Conservation (phyloP, 257 asterid genomes). For the Lithospermum erythrorhizon region DNA sequence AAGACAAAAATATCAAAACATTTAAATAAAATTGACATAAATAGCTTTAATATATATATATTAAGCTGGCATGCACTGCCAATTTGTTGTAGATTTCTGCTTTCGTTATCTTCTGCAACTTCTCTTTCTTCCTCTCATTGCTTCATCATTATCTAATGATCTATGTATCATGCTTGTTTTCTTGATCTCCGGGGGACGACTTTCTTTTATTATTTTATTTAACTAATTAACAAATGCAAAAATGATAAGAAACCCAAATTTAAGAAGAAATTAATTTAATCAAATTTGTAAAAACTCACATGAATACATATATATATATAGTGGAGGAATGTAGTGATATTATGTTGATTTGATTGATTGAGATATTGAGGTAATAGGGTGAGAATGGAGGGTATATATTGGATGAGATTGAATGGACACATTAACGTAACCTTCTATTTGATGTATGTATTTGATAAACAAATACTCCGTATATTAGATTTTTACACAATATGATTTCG, state of each 20-base stretch:
- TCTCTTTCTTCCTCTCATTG: slow-evolving; percentile 26
- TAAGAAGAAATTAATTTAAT: too few species aligned
- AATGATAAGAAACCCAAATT: neutral
- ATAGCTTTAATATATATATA: neutral
- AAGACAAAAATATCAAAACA: neutral
- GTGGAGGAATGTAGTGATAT: too few species aligned
- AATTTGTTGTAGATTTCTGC: slow-evolving; percentile 37
- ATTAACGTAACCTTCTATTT: slow-evolving; percentile 42
- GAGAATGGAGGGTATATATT: slow-evolving; percentile 14
- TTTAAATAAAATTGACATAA: neutral
- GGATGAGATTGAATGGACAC: slow-evolving; percentile 26
- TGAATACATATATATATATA: too few species aligned
- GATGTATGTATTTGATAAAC: slow-evolving; percentile 26
- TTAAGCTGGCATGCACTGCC: slow-evolving; percentile 17
- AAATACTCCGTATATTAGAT: too few species aligned
- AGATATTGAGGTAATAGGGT: slow-evolving; percentile 14
- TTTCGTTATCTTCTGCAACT: slow-evolving; percentile 16
- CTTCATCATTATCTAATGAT: slow-evolving; percentile 92
- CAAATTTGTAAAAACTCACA: too few species aligned
- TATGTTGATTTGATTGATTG: slow-evolving; percentile 17
- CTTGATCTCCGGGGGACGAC: slow-evolving; percentile 47
- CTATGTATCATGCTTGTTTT: slow-evolving; percentile 16
- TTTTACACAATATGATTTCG: too few species aligned
- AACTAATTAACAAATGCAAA: slow-evolving; percentile 3
- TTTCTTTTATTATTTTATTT: slow-evolving; percentile 8